Evolutionary conservation across 257 asterid species (phyloP).

Genomic region (Ilex aquifolium): DNA sequence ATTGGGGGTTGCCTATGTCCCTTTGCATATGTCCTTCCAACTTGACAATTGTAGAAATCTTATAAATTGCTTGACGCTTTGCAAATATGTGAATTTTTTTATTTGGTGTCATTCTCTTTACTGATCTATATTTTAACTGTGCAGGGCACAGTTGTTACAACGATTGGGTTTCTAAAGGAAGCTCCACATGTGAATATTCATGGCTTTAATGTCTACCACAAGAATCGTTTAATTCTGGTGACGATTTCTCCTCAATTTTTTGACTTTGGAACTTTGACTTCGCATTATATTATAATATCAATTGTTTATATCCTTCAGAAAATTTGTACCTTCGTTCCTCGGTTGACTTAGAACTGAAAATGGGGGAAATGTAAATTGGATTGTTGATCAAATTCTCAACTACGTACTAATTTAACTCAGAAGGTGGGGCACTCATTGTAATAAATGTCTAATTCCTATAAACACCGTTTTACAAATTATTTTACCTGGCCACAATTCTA

Average conservation of each 20-base stretch:
- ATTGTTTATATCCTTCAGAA: not conserved
- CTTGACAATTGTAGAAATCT: not conserved
- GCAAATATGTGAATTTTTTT: constrained; percentile 1
- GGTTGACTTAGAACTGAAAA: not conserved
- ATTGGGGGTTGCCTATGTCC: not conserved
- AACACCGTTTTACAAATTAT: too few species aligned
- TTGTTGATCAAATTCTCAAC: not conserved
- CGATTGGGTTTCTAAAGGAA: constrained; percentile 89
- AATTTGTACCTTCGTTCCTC: not conserved
- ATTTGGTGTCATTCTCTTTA: constrained; percentile 7
- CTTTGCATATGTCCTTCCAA: not conserved
- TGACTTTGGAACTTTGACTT: constrained; percentile 2
- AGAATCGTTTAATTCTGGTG: constrained; percentile 89
- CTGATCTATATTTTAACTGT: constrained; percentile 15
- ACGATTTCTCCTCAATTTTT: constrained; percentile 20
- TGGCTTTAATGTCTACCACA: constrained; percentile 96
- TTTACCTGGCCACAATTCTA: too few species aligned
- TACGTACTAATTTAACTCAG: not conserved
- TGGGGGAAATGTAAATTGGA: not conserved
- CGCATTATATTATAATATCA: not conserved
- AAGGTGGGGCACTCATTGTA: too few species aligned
- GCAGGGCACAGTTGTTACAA: constrained; percentile 64
- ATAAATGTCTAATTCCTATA: too few species aligned
- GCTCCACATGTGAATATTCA: constrained; percentile 78
- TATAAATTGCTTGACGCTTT: not conserved